A percentile compares a stretch with the other conserved stretches of the same genome.
These are phyloP conservation scores for Podila epigama DNA, from an alignment of 192 early-diverging fungal genomes.

Conservation along the genomic window DNA sequence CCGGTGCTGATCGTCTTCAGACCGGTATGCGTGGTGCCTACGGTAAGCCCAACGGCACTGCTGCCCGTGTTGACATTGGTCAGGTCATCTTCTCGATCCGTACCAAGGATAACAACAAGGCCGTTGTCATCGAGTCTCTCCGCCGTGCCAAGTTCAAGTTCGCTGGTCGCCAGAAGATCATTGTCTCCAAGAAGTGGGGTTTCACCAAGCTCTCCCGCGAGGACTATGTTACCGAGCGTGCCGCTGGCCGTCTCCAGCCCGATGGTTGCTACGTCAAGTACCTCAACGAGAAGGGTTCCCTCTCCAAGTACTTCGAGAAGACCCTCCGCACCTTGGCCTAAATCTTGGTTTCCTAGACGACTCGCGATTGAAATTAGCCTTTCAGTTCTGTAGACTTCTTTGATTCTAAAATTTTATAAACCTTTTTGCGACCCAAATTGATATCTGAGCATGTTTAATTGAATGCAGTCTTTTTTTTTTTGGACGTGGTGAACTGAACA, in stretches of 20 bases:
- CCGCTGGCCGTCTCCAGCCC: slow-evolving; percentile 80
- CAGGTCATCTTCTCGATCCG: slow-evolving; percentile 97
- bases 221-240: slow-evolving; percentile 83
- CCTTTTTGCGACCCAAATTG: neutral
- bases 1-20: slow-evolving; percentile 98
- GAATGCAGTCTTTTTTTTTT: neutral
- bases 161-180: slow-evolving; percentile 98
- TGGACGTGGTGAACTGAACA: too few relatives aligned
- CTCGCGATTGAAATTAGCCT: neutral
- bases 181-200: slow-evolving; percentile 99
- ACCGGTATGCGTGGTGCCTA: slow-evolving; percentile 99
- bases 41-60: slow-evolving; percentile 95
- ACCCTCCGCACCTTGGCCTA: slow-evolving; percentile 35
- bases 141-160: slow-evolving; percentile 88
- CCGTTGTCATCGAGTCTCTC: slow-evolving; percentile 86
- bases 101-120: slow-evolving; percentile 94
- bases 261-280: slow-evolving; percentile 98
- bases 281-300: slow-evolving; percentile 83
- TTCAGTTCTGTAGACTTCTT: neutral
- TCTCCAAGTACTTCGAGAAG: slow-evolving; percentile 59
- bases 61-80: slow-evolving; percentile 98
- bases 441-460: too few relatives aligned
- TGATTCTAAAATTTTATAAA: neutral
- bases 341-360: slow-evolving; percentile 5
- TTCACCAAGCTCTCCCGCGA: slow-evolving; percentile 97